Conservation (phyloP, 305 asterid genomes). For the Ilex paraguariensis region DNA sequence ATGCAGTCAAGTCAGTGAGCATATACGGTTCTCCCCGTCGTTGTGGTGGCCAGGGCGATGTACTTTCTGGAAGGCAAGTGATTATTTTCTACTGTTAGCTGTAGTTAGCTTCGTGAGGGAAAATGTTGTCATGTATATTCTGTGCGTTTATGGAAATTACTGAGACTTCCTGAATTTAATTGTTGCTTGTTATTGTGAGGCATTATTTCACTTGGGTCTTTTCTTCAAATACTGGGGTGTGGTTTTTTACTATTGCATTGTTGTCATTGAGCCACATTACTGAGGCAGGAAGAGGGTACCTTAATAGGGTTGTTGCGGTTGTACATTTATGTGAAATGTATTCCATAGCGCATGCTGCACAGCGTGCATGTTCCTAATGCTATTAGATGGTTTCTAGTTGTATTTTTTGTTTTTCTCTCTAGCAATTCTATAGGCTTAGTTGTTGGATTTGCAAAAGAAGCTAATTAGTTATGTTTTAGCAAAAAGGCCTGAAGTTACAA, state of each 20-base stretch:
- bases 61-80: constrained; percentile 85
- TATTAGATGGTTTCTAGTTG: too few relatives aligned
- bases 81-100: not conserved
- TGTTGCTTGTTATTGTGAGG: not conserved
- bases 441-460: too few relatives aligned
- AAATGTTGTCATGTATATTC: not conserved
- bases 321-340: too few relatives aligned
- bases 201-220: not conserved
- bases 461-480: too few relatives aligned
- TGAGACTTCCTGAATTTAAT: not conserved
- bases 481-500: not conserved
- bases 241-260: not conserved
- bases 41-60: constrained; percentile 98
- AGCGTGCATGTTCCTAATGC: too few relatives aligned
- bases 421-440: too few relatives aligned
- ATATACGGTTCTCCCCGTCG: constrained; percentile 89
- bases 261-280: not conserved
- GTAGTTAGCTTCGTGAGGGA: too few relatives aligned
- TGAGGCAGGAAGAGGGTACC: too few relatives aligned
- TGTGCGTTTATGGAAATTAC: not conserved
- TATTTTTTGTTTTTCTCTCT: too few relatives aligned
- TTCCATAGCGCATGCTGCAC: too few relatives aligned
- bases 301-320: too few relatives aligned
- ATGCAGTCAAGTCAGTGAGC: constrained; percentile 61
- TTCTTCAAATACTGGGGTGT: not conserved